Evolutionary conservation across 345 rosid species (phyloP).

Genomic region (Melastoma malabathricum): DNA sequence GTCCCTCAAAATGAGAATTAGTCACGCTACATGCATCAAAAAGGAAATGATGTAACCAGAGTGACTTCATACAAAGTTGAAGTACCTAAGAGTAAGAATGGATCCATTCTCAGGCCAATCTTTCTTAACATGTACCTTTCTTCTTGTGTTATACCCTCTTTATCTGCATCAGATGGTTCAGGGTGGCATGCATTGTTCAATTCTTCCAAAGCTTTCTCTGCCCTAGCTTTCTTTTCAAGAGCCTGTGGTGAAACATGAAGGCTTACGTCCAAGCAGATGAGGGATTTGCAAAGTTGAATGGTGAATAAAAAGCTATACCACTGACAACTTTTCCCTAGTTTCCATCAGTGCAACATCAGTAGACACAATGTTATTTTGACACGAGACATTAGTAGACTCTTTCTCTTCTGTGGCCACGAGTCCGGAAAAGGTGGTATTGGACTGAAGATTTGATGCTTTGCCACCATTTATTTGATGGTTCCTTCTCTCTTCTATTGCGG

Average conservation of each 20-base stretch:
- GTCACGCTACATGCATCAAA: neutral
- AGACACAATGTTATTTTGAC: constrained; percentile 23
- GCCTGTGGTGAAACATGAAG: constrained; percentile 28
- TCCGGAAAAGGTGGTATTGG: constrained; percentile 7
- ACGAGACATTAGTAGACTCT: constrained; percentile 10
- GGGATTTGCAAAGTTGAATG: constrained; percentile 6
- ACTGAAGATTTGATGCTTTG: constrained; percentile 16
- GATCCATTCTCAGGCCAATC: constrained; percentile 87
- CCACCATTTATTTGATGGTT: constrained; percentile 22
- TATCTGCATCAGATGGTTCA: constrained; percentile 46
- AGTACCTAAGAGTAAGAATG: constrained; percentile 80
- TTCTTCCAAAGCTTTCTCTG: constrained; percentile 59
- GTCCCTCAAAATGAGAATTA: constrained; percentile 14
- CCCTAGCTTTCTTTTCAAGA: constrained; percentile 66
- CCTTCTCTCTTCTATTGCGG: constrained; percentile 69
- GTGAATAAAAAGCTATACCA: constrained; percentile 35
- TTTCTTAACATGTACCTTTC: constrained; percentile 89
- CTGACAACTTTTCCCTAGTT: constrained; percentile 50
- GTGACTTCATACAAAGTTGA: constrained; percentile 1
- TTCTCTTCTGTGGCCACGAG: constrained; percentile 11
- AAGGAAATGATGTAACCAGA: constrained; percentile 1
- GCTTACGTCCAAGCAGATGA: constrained; percentile 8
- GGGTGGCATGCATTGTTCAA: constrained; percentile 34
- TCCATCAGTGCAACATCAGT: constrained; percentile 40
- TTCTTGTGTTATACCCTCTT: constrained; percentile 73